These are phyloP conservation scores for Alternaria angustiovoidea DNA, from an alignment of 2,329 filamentous ascomycete species.

Conservation along the genomic window DNA sequence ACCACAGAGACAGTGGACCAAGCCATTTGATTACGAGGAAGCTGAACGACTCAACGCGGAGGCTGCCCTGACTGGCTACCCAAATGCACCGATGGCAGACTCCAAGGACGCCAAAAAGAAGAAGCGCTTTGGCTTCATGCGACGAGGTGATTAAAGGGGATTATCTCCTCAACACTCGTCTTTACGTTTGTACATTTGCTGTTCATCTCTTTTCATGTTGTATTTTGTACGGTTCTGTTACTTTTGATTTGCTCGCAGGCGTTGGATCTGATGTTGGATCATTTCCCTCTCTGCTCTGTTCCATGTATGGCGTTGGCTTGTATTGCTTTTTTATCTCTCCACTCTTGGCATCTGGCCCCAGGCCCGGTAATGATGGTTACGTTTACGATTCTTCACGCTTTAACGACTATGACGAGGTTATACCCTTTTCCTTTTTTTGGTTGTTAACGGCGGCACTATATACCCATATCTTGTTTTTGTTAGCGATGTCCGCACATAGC, in stretches of 20 bases:
- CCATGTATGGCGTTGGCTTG: background rate
- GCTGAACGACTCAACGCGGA: conserved; percentile 54
- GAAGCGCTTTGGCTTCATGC: conserved; percentile 19
- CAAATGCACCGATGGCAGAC: conserved; percentile 14
- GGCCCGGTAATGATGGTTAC: conserved; percentile 15
- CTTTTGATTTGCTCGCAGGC: background rate
- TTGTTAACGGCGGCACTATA: conserved; percentile 15
- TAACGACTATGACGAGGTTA: conserved; percentile 17
- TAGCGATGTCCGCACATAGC: background rate
- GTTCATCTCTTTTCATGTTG: conserved; percentile 1
- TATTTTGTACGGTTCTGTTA: background rate
- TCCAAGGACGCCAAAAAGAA: conserved; percentile 16
- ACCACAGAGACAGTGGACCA: conserved; percentile 55
- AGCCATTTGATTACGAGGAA: conserved; percentile 54
- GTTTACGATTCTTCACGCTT: conserved; percentile 16
- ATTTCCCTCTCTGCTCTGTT: conserved; percentile 1
- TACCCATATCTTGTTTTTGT: conserved; percentile 14
- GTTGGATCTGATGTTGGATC: background rate
- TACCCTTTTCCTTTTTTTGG: conserved; percentile 16
- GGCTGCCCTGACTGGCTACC: conserved; percentile 33
- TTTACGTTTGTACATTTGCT: conserved; percentile 7
- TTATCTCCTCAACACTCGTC: background rate
- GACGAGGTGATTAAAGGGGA: conserved; percentile 9
- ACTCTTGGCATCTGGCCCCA: conserved; percentile 8
- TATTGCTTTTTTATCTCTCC: conserved; percentile 7